phyloP scores from a whole-genome alignment of 108 stramenopile genomes.

The Parmales sp. region DNA sequence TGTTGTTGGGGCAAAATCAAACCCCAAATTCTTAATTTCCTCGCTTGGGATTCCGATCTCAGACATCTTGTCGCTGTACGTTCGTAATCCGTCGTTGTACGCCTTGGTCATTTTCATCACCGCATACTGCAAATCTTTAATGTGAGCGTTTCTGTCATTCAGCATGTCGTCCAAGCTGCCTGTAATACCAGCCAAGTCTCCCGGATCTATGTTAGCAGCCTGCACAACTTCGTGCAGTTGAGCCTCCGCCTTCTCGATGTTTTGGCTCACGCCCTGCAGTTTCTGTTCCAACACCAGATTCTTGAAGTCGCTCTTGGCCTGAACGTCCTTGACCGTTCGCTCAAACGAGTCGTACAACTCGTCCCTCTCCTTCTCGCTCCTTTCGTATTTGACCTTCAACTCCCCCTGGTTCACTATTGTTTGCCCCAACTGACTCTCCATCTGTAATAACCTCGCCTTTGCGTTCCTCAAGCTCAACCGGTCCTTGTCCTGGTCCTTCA shows the following conservation, averaged over 20 bases:
- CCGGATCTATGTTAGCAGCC: slow-evolving; percentile 30
- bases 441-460: slow-evolving; percentile 23
- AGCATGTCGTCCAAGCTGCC: slow-evolving; percentile 26
- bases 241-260: slow-evolving; percentile 23
- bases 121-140: slow-evolving; percentile 30
- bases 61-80: slow-evolving; percentile 26
- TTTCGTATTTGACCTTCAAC: slow-evolving; percentile 19
- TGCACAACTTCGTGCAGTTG: slow-evolving; percentile 28
- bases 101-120: slow-evolving; percentile 33
- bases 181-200: slow-evolving; percentile 20
- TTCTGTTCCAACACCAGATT: slow-evolving; percentile 34
- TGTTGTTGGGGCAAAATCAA: slow-evolving; percentile 18
- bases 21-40: slow-evolving; percentile 28
- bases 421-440: slow-evolving; percentile 23
- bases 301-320: slow-evolving; percentile 34
- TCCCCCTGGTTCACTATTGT: slow-evolving; percentile 15
- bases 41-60: slow-evolving; percentile 33
- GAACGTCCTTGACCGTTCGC: slow-evolving; percentile 26
- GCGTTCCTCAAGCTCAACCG: slow-evolving; percentile 34
- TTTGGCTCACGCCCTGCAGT: slow-evolving; percentile 16
- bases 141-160: slow-evolving; percentile 14
- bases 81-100: slow-evolving; percentile 46
- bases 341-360: slow-evolving; percentile 42
- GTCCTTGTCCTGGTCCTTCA: slow-evolving; percentile 46
- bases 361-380: slow-evolving; percentile 32